These are phyloP conservation scores for Brassica incana DNA, from an alignment of 345 rosid genomes.

Conservation along the genomic window DNA sequence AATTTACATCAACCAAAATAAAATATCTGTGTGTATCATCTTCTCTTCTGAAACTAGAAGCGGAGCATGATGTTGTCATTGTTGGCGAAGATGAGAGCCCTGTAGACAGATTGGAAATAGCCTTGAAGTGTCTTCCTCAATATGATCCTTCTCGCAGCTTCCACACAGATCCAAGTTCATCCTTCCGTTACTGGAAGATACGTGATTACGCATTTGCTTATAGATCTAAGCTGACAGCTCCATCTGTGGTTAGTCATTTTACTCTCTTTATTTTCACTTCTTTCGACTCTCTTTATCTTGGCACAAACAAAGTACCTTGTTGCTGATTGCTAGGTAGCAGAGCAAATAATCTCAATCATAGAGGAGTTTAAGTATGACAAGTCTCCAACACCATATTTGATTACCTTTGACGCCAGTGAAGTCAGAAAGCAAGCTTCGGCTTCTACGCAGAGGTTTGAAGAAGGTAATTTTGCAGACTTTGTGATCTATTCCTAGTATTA, in stretches of 20 bases:
- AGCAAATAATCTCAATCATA: constrained; percentile 52
- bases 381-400: constrained; percentile 61
- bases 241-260: constrained; percentile 53
- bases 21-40: constrained; percentile 17
- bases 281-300: not conserved
- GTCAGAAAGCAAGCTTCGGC: constrained; percentile 78
- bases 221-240: constrained; percentile 70
- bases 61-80: constrained; percentile 51
- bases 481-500: not conserved
- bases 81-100: constrained; percentile 67
- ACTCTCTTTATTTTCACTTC: not conserved
- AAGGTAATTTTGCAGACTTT: constrained; percentile 46
- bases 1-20: not conserved
- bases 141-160: constrained; percentile 56
- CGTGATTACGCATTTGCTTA: constrained; percentile 85
- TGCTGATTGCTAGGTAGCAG: constrained; percentile 60
- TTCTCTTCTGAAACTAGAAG: constrained; percentile 41
- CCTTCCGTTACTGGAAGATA: constrained; percentile 83
- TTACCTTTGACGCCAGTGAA: constrained; percentile 59
- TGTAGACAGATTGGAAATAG: constrained; percentile 59
- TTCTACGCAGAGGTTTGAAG: constrained; percentile 75
- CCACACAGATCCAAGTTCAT: constrained; percentile 34
- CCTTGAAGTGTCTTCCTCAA: constrained; percentile 70
- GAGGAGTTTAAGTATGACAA: constrained; percentile 58
- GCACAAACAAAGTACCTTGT: constrained; percentile 20